Percentiles rank a stretch among this genome's conserved stretches.
These are phyloP conservation scores for Oryza longistaminata DNA, from an alignment of 176 grass and related monocot genomes.

Conservation along the genomic window DNA sequence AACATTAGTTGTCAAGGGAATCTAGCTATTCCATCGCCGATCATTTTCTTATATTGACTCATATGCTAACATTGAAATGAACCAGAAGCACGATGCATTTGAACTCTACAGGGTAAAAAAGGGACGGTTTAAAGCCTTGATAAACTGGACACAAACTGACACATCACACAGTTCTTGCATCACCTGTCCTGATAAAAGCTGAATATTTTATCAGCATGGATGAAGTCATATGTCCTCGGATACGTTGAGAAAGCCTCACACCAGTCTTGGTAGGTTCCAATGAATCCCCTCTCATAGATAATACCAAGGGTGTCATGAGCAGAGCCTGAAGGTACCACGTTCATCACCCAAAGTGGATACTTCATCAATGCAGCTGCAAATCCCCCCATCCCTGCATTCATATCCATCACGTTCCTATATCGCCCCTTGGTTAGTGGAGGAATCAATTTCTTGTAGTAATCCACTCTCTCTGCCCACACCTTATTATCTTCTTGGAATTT, in stretches of 20 bases:
- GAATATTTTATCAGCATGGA: slow-evolving; percentile 75
- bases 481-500: slow-evolving; percentile 66
- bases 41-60: not conserved
- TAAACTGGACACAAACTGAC: not conserved
- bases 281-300: slow-evolving; percentile 81
- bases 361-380: slow-evolving; percentile 62
- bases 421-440: slow-evolving; percentile 58
- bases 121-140: not conserved
- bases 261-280: slow-evolving; percentile 83
- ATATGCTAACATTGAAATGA: not conserved
- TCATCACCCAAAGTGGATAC: slow-evolving; percentile 87
- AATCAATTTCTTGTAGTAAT: slow-evolving; percentile 71
- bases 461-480: slow-evolving; percentile 63
- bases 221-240: slow-evolving; percentile 83
- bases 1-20: not conserved
- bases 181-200: slow-evolving; percentile 68
- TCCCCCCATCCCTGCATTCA: slow-evolving; percentile 59
- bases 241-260: slow-evolving; percentile 93
- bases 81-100: not conserved
- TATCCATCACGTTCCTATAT: slow-evolving; percentile 88
- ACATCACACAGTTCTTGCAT: not conserved
- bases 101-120: not conserved
- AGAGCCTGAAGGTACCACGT: slow-evolving; percentile 52
- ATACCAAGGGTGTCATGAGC: slow-evolving; percentile 50
- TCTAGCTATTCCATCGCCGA: no score